phyloP scores from a whole-genome alignment of 139 green algal genomes.

The Coelastrella sp. region DNA sequence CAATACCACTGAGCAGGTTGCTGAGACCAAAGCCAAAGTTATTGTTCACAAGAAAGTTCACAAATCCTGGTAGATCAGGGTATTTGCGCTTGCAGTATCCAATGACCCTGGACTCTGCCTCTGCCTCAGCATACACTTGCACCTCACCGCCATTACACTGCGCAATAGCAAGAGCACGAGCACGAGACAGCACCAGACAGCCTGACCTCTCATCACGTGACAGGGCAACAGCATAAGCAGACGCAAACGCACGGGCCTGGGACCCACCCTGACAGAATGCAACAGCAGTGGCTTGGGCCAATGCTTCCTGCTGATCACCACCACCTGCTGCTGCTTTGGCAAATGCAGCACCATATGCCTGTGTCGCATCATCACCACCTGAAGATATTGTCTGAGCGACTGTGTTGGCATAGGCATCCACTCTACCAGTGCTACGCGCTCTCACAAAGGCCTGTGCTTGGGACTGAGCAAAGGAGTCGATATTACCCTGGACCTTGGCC shows the following conservation, averaged over 20 bases:
- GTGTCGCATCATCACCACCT: background rate
- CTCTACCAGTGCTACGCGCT: background rate
- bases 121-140: background rate
- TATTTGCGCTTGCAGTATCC: background rate
- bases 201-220: background rate
- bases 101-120: background rate
- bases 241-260: background rate
- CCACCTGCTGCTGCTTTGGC: background rate
- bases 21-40: background rate
- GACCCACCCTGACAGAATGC: background rate
- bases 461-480: background rate
- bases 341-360: background rate
- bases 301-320: background rate
- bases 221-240: background rate
- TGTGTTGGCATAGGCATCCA: background rate
- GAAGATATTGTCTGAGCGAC: background rate
- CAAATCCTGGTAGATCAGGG: background rate
- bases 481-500: background rate
- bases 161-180: background rate
- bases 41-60: background rate
- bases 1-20: background rate
- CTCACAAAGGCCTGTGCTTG: background rate
- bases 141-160: conserved; percentile 1
- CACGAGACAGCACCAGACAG: background rate
- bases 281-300: background rate